Base-by-base conservation (phyloP, 208 protist species). In the Angomonas deanei region DNA sequence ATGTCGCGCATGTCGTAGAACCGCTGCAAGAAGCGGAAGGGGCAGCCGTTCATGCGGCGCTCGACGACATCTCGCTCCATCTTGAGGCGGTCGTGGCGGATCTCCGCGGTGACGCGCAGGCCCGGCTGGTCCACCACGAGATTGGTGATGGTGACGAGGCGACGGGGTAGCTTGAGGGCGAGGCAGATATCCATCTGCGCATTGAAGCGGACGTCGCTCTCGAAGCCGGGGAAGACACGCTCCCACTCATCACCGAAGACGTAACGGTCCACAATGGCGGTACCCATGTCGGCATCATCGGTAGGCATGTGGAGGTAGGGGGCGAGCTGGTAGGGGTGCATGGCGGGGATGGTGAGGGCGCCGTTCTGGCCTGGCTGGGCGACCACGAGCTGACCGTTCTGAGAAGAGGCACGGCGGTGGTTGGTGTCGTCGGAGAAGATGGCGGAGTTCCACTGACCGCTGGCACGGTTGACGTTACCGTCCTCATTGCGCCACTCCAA, bases 161-260 rank as follows among this genome's bases (percentile, higher is more conserved):
- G 74, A 31, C 88, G 88, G 21, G 84, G 84, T 17, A 91, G 58
- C 58, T 84, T 84, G 39, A 89, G 70, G 0, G 82, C 76, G 31
- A 91, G 66, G 71, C 81, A 88, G n/a, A 86, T 63, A 55, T 94
- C 88, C 39, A 91, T 76, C 58, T 86, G 70, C 36, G 84, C 88
- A 68, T 78, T 83, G 64, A 84, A 86, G 33, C 84, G 84, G 10
- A 91, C 46, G 24, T 94, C 78, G 19, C 33, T 61, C 63, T 87
- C 80, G 36, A 78, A 78, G 21, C 53, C 54, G 10, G 88, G 88
- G 70, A 83, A 90, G 24, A 91, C 21, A 38, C 74, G 69, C 21
- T 32, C 2, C 84, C 88, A 94, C 63, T 88, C 84, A 52, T 79
- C 78, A 6, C 88, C 88, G 52, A 77, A 87, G 50, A 94, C 72